Evolutionary conservation across 176 grass and related monocot species (phyloP).

Genomic region (Thalia dealbata): DNA sequence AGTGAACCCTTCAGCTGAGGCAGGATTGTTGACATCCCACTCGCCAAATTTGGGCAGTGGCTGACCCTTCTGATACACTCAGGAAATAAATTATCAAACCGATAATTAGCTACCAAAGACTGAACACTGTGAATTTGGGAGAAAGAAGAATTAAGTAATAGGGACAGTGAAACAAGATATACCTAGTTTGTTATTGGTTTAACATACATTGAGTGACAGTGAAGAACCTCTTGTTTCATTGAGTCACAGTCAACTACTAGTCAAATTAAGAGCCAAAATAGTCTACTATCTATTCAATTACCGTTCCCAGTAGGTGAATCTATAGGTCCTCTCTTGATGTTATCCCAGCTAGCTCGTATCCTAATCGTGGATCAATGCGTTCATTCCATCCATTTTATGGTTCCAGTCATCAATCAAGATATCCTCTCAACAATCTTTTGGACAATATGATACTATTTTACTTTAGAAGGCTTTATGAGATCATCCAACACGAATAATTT

Average conservation of each 20-base stretch:
- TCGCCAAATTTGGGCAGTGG: conserved; percentile 46
- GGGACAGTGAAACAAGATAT: neutral
- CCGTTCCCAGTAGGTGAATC: neutral
- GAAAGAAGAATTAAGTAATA: neutral
- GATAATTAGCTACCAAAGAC: neutral
- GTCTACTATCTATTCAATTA: no score
- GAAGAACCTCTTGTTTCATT: neutral
- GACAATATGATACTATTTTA: no score
- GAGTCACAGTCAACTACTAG: no score
- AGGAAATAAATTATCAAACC: neutral
- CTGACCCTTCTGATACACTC: conserved; percentile 23
- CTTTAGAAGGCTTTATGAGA: no score
- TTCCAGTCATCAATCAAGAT: neutral
- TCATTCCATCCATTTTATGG: neutral
- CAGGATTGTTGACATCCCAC: conserved; percentile 49
- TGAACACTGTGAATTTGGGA: neutral
- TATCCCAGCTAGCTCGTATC: neutral
- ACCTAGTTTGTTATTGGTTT: neutral
- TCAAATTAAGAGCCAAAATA: no score
- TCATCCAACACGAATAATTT: no score
- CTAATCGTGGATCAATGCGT: neutral
- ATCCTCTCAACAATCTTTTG: neutral
- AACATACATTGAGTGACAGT: neutral
- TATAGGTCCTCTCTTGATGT: neutral
- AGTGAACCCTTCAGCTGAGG: conserved; percentile 44